A percentile compares a stretch with the other conserved stretches of the same genome.
Conservation (phyloP, 371 early-diverging fungal genomes). For the Mortierella sp. region DNA sequence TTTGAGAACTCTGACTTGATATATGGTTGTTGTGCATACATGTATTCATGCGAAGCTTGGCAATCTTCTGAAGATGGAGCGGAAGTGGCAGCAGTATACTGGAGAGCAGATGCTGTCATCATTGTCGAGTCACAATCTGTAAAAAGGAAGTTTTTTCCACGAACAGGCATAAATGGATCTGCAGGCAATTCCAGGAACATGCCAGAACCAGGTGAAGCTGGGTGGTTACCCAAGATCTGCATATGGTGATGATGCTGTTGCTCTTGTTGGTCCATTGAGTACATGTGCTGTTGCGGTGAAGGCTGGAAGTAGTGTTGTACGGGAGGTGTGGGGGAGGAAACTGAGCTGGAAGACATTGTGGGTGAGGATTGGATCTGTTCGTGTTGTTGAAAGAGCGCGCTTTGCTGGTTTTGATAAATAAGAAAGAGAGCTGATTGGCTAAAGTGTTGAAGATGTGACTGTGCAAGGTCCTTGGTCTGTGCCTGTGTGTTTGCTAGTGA, state of each 20-base stretch:
- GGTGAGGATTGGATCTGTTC: constrained; percentile 17
- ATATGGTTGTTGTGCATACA: constrained; percentile 21
- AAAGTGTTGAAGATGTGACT: constrained; percentile 18
- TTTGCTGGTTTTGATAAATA: constrained; percentile 6
- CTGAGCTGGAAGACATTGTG: constrained; percentile 17
- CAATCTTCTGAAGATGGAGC: constrained; percentile 33
- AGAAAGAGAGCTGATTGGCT: constrained; percentile 18
- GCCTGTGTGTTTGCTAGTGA: constrained; percentile 28
- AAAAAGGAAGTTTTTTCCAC: constrained; percentile 3
- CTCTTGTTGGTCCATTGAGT: constrained; percentile 13
- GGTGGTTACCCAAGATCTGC: constrained; percentile 50
- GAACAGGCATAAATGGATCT: constrained; percentile 15
- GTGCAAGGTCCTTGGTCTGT: constrained; percentile 38
- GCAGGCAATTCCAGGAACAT: constrained; percentile 36
- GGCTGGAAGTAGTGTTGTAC: constrained; percentile 8
- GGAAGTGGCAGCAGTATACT: constrained; percentile 7
- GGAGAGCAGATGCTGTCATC: constrained; percentile 7
- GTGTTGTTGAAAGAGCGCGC: constrained; percentile 7
- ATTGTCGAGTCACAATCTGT: background rate
- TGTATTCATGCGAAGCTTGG: constrained; percentile 37
- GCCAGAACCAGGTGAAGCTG: constrained; percentile 33
- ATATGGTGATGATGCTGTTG: constrained; percentile 30
- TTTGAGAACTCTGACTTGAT: constrained; percentile 33
- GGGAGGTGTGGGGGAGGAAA: constrained; percentile 12
- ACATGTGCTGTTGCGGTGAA: constrained; percentile 18